phyloP scores from a whole-genome alignment of 805 yeast species.

The Monosporozyma yasuniensis region DNA sequence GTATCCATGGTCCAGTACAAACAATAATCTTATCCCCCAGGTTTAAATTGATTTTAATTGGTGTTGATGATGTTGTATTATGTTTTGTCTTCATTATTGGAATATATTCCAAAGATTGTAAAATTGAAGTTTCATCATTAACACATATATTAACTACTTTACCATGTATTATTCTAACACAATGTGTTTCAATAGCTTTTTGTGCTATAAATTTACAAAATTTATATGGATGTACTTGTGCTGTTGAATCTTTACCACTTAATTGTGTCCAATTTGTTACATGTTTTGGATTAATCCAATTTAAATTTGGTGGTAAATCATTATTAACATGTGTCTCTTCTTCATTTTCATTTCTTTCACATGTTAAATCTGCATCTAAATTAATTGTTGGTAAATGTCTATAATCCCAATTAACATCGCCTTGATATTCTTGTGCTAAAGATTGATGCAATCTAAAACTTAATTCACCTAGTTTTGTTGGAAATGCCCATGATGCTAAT shows the following conservation, averaged over 20 bases:
- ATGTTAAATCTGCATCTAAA: slow-evolving; percentile 66
- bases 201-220: slow-evolving; percentile 78
- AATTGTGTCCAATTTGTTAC: slow-evolving; percentile 68
- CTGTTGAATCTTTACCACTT: slow-evolving; percentile 83
- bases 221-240: slow-evolving; percentile 92
- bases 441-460: slow-evolving; percentile 81
- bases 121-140: not conserved
- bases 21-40: slow-evolving; percentile 69
- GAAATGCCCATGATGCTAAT: slow-evolving; percentile 93
- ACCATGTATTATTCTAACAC: slow-evolving; percentile 78
- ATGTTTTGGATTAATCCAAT: slow-evolving; percentile 63
- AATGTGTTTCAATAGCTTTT: slow-evolving; percentile 73
- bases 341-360: slow-evolving; percentile 1
- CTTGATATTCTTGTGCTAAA: slow-evolving; percentile 66
- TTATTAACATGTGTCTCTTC: not conserved
- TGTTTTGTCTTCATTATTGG: not conserved
- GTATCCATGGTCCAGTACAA: slow-evolving; percentile 95
- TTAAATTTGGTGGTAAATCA: slow-evolving; percentile 51
- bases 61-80: not conserved
- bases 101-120: not conserved
- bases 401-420: slow-evolving; percentile 89
- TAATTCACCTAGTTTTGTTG: slow-evolving; percentile 84
- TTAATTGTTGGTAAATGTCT: slow-evolving; percentile 80
- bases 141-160: slow-evolving; percentile 50
- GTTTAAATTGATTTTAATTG: not conserved